Evolutionary conservation across 495 filamentous ascomycete species (phyloP).

Genomic region (Lindgomyces ingoldianus): DNA sequence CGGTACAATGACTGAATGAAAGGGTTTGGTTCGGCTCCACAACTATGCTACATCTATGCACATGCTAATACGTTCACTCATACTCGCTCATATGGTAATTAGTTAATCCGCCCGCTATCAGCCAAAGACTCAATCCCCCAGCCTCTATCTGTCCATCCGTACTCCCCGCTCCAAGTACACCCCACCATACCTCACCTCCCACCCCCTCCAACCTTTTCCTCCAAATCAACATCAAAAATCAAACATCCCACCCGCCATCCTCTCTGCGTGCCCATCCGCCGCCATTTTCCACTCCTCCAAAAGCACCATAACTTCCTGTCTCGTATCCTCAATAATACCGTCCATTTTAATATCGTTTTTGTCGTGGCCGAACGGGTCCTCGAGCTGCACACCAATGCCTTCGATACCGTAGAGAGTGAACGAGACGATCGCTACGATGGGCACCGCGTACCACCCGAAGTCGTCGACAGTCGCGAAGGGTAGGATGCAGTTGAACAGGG

Average conservation of each 20-base stretch:
- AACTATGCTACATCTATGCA: too few species aligned
- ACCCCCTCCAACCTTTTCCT: too few species aligned
- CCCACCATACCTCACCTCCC: too few species aligned
- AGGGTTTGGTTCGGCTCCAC: too few species aligned
- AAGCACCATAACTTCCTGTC: constrained; percentile 64
- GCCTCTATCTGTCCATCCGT: too few species aligned
- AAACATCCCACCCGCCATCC: constrained; percentile 29
- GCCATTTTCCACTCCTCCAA: constrained; percentile 59
- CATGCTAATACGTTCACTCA: too few species aligned
- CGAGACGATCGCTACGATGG: constrained; percentile 65
- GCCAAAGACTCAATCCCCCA: too few species aligned
- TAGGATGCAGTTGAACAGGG: constrained; percentile 68
- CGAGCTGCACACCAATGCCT: constrained; percentile 70
- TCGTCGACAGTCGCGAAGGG: constrained; percentile 74
- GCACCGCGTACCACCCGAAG: constrained; percentile 70
- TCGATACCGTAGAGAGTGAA: constrained; percentile 78
- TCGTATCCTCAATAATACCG: constrained; percentile 66
- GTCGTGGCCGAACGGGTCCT: constrained; percentile 76
- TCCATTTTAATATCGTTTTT: constrained; percentile 81
- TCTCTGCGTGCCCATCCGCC: constrained; percentile 8
- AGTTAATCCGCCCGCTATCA: too few species aligned
- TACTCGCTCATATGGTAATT: too few species aligned
- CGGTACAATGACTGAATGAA: too few species aligned
- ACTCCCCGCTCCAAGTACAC: too few species aligned
- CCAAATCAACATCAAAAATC: constrained; percentile 23